These are phyloP conservation scores for Penicillium rolfsii DNA, from an alignment of 2,329 filamentous ascomycete genomes.

Conservation along the genomic window DNA sequence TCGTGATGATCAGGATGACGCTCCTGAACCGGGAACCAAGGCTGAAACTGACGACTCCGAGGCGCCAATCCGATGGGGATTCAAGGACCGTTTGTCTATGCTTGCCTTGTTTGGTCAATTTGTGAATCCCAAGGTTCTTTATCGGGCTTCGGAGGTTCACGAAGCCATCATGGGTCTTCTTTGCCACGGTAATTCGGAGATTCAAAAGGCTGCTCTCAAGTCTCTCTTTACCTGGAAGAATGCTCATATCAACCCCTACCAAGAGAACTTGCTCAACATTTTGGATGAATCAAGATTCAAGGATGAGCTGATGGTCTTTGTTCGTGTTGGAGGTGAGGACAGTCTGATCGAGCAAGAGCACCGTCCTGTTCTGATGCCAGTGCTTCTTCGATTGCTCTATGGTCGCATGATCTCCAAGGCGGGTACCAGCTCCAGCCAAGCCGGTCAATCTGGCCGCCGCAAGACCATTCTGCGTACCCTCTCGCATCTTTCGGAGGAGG, in stretches of 20 bases:
- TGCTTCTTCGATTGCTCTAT: slow-evolving; percentile 84
- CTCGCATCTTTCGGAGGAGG: slow-evolving; percentile 72
- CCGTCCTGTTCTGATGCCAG: slow-evolving; percentile 73
- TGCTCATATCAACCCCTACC: slow-evolving; percentile 72
- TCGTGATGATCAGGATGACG: slow-evolving; percentile 52
- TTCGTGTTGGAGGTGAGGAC: slow-evolving; percentile 69
- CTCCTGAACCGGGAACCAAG: slow-evolving; percentile 24
- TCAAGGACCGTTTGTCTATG: slow-evolving; percentile 77
- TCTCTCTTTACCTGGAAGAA: slow-evolving; percentile 89
- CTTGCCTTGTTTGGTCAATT: slow-evolving; percentile 83
- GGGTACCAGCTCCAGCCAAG: slow-evolving; percentile 73
- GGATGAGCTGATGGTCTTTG: slow-evolving; percentile 87
- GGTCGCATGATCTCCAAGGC: slow-evolving; percentile 84
- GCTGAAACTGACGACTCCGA: slow-evolving; percentile 18
- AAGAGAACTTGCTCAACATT: slow-evolving; percentile 82
- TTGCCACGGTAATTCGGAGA: slow-evolving; percentile 84
- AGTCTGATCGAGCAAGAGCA: slow-evolving; percentile 75
- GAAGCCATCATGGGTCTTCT: slow-evolving; percentile 73
- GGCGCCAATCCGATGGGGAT: slow-evolving; percentile 45
- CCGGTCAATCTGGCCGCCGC: slow-evolving; percentile 79
- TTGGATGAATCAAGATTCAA: slow-evolving; percentile 90
- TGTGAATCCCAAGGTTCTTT: slow-evolving; percentile 81
- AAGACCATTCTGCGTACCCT: slow-evolving; percentile 74
- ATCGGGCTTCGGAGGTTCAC: slow-evolving; percentile 75
- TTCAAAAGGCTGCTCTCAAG: slow-evolving; percentile 83